phyloP scores from a whole-genome alignment of 139 green algal genomes.

The Picochlorum costavermella region DNA sequence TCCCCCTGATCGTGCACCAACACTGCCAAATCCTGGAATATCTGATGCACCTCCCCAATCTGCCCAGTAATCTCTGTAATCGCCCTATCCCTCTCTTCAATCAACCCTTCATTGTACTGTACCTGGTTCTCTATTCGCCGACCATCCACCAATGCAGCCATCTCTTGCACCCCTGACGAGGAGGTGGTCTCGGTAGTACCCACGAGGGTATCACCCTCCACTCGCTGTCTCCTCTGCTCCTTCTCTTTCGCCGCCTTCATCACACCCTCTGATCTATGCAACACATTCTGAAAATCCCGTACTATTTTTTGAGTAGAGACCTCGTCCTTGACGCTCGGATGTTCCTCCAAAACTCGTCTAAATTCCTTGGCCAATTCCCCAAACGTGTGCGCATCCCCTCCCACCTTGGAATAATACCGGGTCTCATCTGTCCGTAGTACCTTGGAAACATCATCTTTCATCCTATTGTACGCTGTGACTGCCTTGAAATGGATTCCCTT shows the following conservation, averaged over 20 bases:
- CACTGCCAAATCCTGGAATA: slow-evolving; percentile 70
- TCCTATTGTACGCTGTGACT: slow-evolving; percentile 29
- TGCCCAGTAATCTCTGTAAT: slow-evolving; percentile 51
- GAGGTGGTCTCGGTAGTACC: slow-evolving; percentile 3
- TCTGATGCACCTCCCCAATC: slow-evolving; percentile 51
- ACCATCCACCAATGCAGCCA: slow-evolving; percentile 39
- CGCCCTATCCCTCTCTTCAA: slow-evolving; percentile 74
- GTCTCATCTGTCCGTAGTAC: slow-evolving; percentile 62
- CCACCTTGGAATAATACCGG: slow-evolving; percentile 39
- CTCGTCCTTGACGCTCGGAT: slow-evolving; percentile 19
- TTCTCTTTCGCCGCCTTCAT: slow-evolving; percentile 46
- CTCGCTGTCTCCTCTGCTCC: slow-evolving; percentile 44
- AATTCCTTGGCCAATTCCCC: slow-evolving; percentile 19
- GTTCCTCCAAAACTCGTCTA: slow-evolving; percentile 10
- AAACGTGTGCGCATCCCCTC: not conserved
- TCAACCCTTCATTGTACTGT: slow-evolving; percentile 69
- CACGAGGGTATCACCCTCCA: slow-evolving; percentile 8
- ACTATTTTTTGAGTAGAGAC: slow-evolving; percentile 35
- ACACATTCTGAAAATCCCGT: slow-evolving; percentile 34
- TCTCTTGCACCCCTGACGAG: slow-evolving; percentile 24
- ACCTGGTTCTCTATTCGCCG: slow-evolving; percentile 21
- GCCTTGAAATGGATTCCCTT: slow-evolving; percentile 24
- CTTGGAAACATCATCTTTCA: slow-evolving; percentile 42
- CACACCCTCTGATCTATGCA: slow-evolving; percentile 54
- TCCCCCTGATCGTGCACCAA: slow-evolving; percentile 79